Evolutionary conservation across 2,329 filamentous ascomycete genomes (phyloP).

Genomic region (Tolypocladium sp.): DNA sequence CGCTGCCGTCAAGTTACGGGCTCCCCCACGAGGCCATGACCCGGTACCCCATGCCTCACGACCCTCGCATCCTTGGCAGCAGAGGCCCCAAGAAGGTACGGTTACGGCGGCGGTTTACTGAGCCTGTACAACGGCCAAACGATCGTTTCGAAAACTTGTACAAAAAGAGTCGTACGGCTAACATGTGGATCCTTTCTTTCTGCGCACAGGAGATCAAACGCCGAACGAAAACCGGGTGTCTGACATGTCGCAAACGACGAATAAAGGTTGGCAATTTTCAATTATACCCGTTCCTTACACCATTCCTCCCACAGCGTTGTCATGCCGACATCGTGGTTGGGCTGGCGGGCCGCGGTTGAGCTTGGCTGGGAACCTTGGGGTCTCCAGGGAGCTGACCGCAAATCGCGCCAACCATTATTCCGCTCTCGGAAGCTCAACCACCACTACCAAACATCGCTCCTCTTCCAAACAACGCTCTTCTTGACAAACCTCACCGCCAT

Average conservation of each 20-base stretch:
- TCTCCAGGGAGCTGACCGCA: neutral
- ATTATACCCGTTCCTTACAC: neutral
- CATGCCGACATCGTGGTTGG: neutral
- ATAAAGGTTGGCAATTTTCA: conserved; percentile 45
- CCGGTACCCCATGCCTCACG: conserved; percentile 38
- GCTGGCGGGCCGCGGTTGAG: neutral
- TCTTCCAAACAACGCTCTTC: neutral
- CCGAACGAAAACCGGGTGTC: conserved; percentile 53
- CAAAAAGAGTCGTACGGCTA: neutral
- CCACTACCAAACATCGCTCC: neutral
- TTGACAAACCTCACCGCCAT: neutral
- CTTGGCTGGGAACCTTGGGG: neutral
- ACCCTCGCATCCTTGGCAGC: conserved; percentile 37
- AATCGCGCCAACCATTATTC: conserved; percentile 1
- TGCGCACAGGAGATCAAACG: conserved; percentile 48
- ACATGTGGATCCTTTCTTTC: neutral
- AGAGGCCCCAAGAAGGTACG: conserved; percentile 50
- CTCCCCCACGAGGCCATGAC: conserved; percentile 32
- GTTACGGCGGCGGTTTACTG: neutral
- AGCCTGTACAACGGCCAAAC: neutral
- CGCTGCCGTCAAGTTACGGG: conserved; percentile 25
- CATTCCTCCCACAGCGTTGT: neutral
- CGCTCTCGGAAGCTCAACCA: neutral
- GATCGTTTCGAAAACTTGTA: neutral
- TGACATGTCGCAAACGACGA: conserved; percentile 52